phyloP scores from a whole-genome alignment of 495 filamentous ascomycete species.

The Daldinia grandis region DNA sequence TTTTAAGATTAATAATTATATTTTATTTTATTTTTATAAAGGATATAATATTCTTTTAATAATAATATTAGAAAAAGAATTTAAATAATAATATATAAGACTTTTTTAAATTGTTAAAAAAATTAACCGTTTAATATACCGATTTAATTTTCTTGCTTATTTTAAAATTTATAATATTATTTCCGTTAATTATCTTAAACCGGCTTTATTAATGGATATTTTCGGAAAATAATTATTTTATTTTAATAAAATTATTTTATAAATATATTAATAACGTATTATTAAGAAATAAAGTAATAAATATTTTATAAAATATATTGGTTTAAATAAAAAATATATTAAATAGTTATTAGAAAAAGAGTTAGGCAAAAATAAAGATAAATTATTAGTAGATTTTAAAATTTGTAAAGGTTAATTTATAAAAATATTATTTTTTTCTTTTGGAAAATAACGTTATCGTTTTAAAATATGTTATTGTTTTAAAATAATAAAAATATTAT shows the following conservation, averaged over 20 bases:
- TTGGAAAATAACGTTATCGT: background rate
- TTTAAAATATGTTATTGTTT: background rate
- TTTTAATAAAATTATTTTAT: background rate
- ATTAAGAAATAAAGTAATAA: slow-evolving; percentile 2
- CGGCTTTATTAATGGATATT: background rate
- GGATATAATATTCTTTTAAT: too few relatives aligned
- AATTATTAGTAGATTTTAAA: slow-evolving; percentile 4
- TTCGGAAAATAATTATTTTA: background rate
- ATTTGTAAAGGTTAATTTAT: too few relatives aligned
- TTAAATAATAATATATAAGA: too few relatives aligned
- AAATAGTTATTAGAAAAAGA: slow-evolving; percentile 3
- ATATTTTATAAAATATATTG: slow-evolving; percentile 2
- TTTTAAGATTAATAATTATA: background rate
- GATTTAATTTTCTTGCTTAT: background rate
- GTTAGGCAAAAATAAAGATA: background rate
- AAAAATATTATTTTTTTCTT: slow-evolving; percentile 4
- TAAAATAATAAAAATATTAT: slow-evolving; percentile 1
- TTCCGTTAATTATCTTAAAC: background rate
- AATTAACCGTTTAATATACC: slow-evolving; percentile 2
- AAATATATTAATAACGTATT: background rate
- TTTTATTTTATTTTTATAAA: slow-evolving; percentile 1
- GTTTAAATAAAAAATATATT: background rate
- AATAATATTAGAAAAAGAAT: too few relatives aligned
- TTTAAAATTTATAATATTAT: slow-evolving; percentile 7
- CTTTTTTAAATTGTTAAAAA: background rate